Base-by-base conservation (phyloP, 1,139 yeast genomes). In the Pneumocystis wakefieldiae region DNA sequence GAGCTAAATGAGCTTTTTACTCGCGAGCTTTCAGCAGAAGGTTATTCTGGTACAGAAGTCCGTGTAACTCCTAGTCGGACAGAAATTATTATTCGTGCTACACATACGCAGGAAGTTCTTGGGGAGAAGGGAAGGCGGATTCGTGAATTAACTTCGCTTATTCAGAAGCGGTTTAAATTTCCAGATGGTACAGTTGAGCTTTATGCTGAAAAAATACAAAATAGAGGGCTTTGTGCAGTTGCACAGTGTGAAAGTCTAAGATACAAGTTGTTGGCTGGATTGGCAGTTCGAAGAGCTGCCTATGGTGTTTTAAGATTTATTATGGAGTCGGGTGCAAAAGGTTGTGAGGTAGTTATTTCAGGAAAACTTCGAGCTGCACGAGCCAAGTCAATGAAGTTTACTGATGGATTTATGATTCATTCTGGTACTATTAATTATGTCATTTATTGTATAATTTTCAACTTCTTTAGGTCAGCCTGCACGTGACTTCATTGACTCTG, bases 111-210 rank as follows among this genome's bases (percentile, higher is more conserved):
- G 80, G 95, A 90, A 78, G 97, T 92, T 73, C 85, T 92, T 76
- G 99, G 99, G 83, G 97, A 91, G 84, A 91, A 91, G 80, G 99
- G 99, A 82, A 91, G 98, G 85, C 90, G 97, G 85, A 88, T 94
- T 84, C 95, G 92, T 80, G 98, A 92, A 84, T 87, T 92, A 79
- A 92, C 97, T 74, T 85, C 96, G 74, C 86, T 92, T 77, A 86
- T 92, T 77, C 95, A 89, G 84, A 94, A 92, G 88, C 91, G 98
- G 86, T 94, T 92, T 92, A 87, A 86, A 83, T 85, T 88, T 79
- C 83, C 89, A 73, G 94, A 91, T 79, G 96, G 92, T 78, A 83
- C 95, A 74, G 87, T 92, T 75, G 92, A 87, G 75, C 83, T 92
- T 78, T 92, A 84, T 83, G 98, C 97, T 76, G 99, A 92, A 85